A percentile compares a stretch with the other conserved stretches of the same genome.
Evolutionary conservation across 2,329 filamentous ascomycete genomes (phyloP).

Genomic region (Aspergillus sp.): DNA sequence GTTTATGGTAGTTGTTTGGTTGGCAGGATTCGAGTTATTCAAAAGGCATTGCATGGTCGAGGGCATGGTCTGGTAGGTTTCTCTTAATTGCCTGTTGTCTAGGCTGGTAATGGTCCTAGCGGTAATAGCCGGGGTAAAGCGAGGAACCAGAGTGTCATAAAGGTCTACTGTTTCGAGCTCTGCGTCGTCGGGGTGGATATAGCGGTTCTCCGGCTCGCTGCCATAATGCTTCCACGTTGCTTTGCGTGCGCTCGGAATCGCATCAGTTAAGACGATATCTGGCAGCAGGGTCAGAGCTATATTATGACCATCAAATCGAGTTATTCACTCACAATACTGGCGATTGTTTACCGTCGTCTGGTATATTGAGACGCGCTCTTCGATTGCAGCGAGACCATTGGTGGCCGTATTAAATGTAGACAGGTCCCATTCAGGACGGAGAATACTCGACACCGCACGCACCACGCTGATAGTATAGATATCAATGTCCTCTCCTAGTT

Average conservation of each 20-base stretch:
- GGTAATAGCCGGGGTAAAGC: neutral
- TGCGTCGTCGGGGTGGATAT: neutral
- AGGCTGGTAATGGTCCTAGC: neutral
- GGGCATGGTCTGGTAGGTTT: neutral
- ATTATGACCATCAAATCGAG: neutral
- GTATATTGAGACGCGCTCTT: slow-evolving; percentile 15
- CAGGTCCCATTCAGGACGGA: slow-evolving; percentile 20
- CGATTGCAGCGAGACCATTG: slow-evolving; percentile 5
- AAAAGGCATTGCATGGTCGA: neutral
- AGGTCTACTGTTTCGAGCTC: neutral
- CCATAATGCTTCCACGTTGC: neutral
- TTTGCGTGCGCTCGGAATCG: neutral
- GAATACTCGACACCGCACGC: slow-evolving; percentile 12
- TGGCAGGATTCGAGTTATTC: neutral
- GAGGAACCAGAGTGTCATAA: neutral
- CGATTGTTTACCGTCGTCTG: slow-evolving; percentile 19
- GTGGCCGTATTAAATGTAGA: neutral
- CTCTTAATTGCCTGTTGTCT: neutral
- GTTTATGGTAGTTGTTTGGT: neutral
- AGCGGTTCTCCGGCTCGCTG: neutral
- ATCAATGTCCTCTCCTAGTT: neutral
- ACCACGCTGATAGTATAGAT: neutral
- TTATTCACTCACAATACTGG: slow-evolving; percentile 17
- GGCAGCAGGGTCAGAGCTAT: no score
- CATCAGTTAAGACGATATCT: slow-evolving; percentile 1